These are phyloP conservation scores for Kitagawia praeruptora DNA, from an alignment of 129 eudicot species.

Conservation along the genomic window DNA sequence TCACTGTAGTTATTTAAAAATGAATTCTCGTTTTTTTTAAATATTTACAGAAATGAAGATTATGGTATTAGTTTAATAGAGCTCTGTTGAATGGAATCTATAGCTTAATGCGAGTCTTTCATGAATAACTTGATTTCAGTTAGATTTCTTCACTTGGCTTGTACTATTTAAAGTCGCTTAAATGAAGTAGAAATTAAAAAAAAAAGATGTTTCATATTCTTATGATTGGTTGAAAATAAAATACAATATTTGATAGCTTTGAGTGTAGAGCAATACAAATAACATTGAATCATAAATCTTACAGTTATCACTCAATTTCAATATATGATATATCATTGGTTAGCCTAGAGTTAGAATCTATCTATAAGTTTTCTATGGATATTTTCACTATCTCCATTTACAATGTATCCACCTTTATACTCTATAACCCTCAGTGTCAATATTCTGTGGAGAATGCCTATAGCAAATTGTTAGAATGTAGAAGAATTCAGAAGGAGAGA, in stretches of 20 bases:
- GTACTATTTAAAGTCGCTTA: no score
- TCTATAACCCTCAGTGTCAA: background rate
- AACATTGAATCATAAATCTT: background rate
- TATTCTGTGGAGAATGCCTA: background rate
- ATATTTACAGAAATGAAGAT: background rate
- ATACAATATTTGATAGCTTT: no score
- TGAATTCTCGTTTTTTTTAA: no score
- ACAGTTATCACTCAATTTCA: background rate
- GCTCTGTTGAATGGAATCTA: background rate
- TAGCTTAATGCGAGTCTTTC: background rate
- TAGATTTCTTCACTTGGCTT: background rate
- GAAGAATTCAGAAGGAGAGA: no score
- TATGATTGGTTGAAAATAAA: no score
- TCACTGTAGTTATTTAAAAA: background rate
- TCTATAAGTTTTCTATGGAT: background rate
- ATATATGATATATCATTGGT: background rate
- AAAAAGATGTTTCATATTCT: no score
- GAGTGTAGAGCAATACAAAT: no score
- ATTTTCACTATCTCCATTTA: background rate
- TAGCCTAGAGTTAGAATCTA: background rate
- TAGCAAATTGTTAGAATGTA: no score
- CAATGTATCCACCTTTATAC: background rate
- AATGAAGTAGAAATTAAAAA: no score
- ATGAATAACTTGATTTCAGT: background rate
- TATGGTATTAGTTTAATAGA: background rate